These are phyloP conservation scores for Boletus reticulatus DNA, from an alignment of 768 basidiomycete species.

Conservation along the genomic window DNA sequence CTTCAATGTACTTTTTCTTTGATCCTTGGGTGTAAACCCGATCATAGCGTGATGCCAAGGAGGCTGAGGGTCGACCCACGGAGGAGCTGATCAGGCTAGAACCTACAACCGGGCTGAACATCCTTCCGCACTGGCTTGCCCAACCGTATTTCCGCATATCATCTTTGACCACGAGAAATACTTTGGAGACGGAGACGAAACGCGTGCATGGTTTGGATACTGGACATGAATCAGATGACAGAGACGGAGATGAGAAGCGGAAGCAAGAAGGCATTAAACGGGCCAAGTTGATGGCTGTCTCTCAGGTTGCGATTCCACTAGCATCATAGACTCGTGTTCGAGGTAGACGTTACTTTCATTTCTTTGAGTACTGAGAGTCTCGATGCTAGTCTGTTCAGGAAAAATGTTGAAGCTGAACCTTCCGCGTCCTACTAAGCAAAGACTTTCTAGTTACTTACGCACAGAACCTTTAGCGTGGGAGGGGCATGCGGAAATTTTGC, in stretches of 20 bases:
- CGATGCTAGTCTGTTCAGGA: too few relatives aligned
- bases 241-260: background rate
- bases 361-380: too few relatives aligned
- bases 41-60: constrained; percentile 47
- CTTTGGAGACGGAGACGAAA: constrained; percentile 2
- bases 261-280: constrained; percentile 8
- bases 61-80: constrained; percentile 21
- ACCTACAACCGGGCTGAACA: constrained; percentile 45
- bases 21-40: background rate
- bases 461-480: too few relatives aligned
- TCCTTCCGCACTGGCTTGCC: constrained; percentile 66
- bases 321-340: background rate
- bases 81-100: constrained; percentile 44
- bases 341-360: too few relatives aligned
- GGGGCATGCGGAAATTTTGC: too few relatives aligned
- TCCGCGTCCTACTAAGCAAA: too few relatives aligned
- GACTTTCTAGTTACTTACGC: too few relatives aligned
- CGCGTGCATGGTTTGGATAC: background rate
- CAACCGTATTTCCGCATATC: constrained; percentile 60
- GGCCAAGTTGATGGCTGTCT: constrained; percentile 1
- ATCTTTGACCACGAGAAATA: background rate
- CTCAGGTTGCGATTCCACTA: background rate
- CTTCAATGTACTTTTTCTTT: background rate
- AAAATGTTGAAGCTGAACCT: too few relatives aligned
- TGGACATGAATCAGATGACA: background rate